Evolutionary conservation across 495 filamentous ascomycete species (phyloP).

Genomic region (Podospora bellae-mahoneyi): DNA sequence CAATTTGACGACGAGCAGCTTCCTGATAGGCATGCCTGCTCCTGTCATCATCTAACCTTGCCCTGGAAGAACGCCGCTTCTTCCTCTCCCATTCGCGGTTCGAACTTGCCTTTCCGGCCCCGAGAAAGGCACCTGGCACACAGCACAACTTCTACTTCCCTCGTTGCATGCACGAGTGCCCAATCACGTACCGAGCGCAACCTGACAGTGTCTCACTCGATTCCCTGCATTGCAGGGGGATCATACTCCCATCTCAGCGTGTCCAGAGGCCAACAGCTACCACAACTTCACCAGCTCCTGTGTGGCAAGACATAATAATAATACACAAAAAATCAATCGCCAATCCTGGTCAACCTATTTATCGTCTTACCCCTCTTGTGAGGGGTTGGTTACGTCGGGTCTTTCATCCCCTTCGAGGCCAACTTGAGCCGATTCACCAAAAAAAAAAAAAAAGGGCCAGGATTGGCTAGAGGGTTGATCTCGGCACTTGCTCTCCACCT

Average conservation of each 20-base stretch:
- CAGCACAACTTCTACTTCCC: no score
- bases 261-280: background rate
- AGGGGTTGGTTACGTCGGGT: background rate
- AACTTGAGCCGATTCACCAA: conserved; percentile 4
- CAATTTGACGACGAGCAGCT: background rate
- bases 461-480: background rate
- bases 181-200: background rate
- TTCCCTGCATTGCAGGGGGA: conserved; percentile 4
- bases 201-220: conserved; percentile 5
- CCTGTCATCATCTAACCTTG: background rate
- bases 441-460: background rate
- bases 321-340: background rate
- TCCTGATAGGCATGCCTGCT: background rate
- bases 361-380: conserved; percentile 5
- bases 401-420: background rate
- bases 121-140: background rate
- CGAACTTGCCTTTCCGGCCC: background rate
- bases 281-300: background rate
- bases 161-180: background rate
- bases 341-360: background rate
- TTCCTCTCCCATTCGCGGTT: background rate
- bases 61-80: background rate
- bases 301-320: conserved; percentile 9
- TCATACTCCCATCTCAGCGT: background rate
- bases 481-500: background rate